Base-by-base conservation (phyloP, 768 basidiomycete species). In the Cubamyces sp. region DNA sequence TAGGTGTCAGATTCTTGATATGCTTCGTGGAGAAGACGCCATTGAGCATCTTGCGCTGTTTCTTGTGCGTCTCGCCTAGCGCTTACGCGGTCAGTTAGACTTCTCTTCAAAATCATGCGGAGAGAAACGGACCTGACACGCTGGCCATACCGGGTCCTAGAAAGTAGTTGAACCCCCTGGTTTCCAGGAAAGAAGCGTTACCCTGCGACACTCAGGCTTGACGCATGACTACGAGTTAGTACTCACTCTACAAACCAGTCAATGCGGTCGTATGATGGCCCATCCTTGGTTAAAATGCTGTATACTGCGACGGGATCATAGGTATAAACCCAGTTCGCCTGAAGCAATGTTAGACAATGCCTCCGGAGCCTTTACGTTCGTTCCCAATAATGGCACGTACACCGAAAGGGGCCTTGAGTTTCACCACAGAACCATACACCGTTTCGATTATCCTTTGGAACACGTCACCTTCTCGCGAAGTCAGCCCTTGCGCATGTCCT, bases 41-140 rank as follows among this genome's bases (percentile, higher is more conserved):
- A 45, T 70, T 75, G 28, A 82, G 77, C 26, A 81, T 71, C 65
- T 81, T 82, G 19, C 82, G 73, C 65, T 84, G 82, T n/a, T 73
- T 74, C 69, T 76, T 77, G 66, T 84, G 82, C 8, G 64, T 76
- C 68, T 65, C 76, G 69, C 57, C 82, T 75, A 28, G 18, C 18
- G 12, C n/a, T 3, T 9, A 6, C 16, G 2, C 7, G 5, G n/a
- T 51, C 5, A 51, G 18, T 39, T 12, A 18, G n/a, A 8, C 1
- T 26, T 1, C 19, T 18, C 46, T 14, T 25, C 18, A n/a, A 25
- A 23, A 6, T 21, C 11, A 7, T 16, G 3, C 25, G 37, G 25
- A 53, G 7, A 42, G 25, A 9, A 49, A 21, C 54, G 14, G 5
- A 41, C 28, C 23, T 25, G 25, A 26, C 47, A 54, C 43, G 57